Conservation (phyloP, 192 early-diverging fungal species). For the Coemansia erecta region DNA sequence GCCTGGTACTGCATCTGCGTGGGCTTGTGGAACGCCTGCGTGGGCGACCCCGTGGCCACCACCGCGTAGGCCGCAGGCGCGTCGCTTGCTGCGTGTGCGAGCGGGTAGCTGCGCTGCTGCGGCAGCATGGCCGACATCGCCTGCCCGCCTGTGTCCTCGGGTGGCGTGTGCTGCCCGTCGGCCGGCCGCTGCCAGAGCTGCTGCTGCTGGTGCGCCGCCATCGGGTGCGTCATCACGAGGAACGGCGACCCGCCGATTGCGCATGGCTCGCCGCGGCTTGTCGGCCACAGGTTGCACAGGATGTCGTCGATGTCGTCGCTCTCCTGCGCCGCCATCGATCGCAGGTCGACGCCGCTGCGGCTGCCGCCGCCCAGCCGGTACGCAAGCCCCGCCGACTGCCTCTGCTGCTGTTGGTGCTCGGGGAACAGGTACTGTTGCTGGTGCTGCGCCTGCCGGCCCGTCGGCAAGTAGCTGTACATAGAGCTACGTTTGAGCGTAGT, state of each 20-base stretch:
- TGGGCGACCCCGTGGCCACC: slow-evolving; percentile 14
- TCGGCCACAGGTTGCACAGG: slow-evolving; percentile 48
- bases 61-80: slow-evolving; percentile 5
- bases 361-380: slow-evolving; percentile 5
- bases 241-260: slow-evolving; percentile 14
- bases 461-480: background rate
- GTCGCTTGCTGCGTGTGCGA: background rate
- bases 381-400: background rate
- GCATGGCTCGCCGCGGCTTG: slow-evolving; percentile 15
- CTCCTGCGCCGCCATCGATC: slow-evolving; percentile 17
- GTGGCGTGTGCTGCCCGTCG: slow-evolving; percentile 33
- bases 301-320: slow-evolving; percentile 52
- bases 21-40: slow-evolving; percentile 1
- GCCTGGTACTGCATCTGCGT: slow-evolving; percentile 7
- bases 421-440: background rate
- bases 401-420: slow-evolving; percentile 6
- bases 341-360: slow-evolving; percentile 9
- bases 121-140: background rate
- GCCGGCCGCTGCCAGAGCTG: background rate
- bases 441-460: background rate
- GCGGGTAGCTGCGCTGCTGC: slow-evolving; percentile 1
- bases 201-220: slow-evolving; percentile 3
- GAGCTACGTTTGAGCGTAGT: slow-evolving; percentile 26
- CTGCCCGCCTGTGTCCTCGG: slow-evolving; percentile 17
- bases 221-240: background rate